Base-by-base conservation (phyloP, 495 filamentous ascomycete genomes). In the Tuber microsphaerosporum region DNA sequence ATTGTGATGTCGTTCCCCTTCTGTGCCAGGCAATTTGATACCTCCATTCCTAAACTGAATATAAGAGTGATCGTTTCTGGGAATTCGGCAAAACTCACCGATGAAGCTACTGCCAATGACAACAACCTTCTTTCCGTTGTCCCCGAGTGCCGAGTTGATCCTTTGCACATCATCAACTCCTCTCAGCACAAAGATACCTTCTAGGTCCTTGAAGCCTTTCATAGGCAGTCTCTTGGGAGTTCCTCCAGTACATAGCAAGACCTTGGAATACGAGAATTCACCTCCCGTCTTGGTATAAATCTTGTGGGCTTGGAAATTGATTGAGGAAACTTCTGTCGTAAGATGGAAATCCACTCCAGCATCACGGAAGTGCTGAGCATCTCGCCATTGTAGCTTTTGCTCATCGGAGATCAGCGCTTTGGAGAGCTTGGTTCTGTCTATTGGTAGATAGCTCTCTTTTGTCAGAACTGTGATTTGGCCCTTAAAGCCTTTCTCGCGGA, bases 341-440 rank as follows among this genome's bases (percentile, higher is more conserved):
- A 96, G 84, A 73, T 81, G 74, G 6, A 91, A 86, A 6, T 93
- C 89, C 70, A 99, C 90, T 20, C 87, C 89, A 12, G 91, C 91
- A 6, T 88, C 86, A 75, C 92, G 88, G 84, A 91, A 97, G 90
- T 92, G 97, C 37, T 90, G 90, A 44, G 85, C 83, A 14, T 91
- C 87, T 43, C 94, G 87, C 88, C 89, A 91, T 73, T 91, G 89
- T 61, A 97, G 84, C 85, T 97, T 97, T 26, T 88, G 84, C 2
- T 87, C 83, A 81, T 99, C 94, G n/a, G 92, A 86, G 76, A 98
- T 90, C 19, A 98, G 86, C 1, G 95, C 94, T 84, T 99, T 99
- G 74, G 93, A 97, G 71, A 99, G 89, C 87, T 98, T 98, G 8
- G 95, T 92, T 20, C 95, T 89, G 86, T 99, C 95, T 82, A 97